phyloP scores from a whole-genome alignment of 83 land plant species.

The Thuja plicata region DNA sequence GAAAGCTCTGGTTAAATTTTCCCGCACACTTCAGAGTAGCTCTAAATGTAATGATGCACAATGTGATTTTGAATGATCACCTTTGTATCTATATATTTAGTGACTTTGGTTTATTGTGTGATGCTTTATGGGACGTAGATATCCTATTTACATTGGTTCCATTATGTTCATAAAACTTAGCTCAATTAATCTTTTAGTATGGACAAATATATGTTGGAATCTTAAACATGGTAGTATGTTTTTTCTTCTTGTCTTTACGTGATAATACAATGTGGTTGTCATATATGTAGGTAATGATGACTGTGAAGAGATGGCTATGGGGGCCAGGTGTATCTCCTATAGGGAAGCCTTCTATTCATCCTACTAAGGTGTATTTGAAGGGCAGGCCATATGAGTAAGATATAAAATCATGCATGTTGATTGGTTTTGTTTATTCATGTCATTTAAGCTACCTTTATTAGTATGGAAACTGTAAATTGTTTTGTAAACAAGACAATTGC shows the following conservation, averaged over 20 bases:
- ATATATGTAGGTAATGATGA: constrained; percentile 90
- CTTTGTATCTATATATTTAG: too few species aligned
- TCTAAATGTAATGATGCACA: neutral
- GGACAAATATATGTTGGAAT: too few species aligned
- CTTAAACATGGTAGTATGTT: neutral
- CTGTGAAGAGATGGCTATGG: constrained; percentile 78
- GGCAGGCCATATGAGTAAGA: constrained; percentile 95
- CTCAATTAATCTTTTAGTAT: neutral
- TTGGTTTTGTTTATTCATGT: neutral
- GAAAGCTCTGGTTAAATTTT: neutral
- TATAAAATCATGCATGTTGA: neutral
- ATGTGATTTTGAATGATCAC: neutral
- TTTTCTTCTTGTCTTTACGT: neutral
- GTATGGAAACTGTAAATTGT: neutral
- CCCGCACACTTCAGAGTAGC: neutral
- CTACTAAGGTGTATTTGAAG: constrained; percentile 83
- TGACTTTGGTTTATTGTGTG: neutral
- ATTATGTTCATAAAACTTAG: neutral
- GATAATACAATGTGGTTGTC: neutral
- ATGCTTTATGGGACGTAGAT: neutral
- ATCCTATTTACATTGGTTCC: neutral
- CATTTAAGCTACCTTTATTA: neutral
- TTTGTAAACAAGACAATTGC: neutral
- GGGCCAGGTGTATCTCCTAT: constrained; percentile 72
- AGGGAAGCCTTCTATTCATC: constrained; percentile 94